Evolutionary conservation across 768 basidiomycete species (phyloP), one percentile per base, ranked within the genome.

Genomic region (Hygrophoropsis aurantiaca): DNA sequence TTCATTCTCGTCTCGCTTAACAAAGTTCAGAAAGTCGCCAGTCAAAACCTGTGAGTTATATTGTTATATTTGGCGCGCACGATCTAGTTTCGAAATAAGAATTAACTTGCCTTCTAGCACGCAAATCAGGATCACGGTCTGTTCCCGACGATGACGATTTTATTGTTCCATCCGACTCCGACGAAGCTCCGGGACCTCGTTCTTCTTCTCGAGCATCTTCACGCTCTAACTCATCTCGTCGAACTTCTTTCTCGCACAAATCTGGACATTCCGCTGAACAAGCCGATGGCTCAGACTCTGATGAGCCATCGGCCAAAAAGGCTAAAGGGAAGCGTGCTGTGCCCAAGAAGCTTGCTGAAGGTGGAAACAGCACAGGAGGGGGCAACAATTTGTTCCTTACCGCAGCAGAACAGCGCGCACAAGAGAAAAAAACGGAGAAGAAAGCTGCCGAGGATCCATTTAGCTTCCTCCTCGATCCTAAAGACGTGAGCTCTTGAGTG

Each of bases 401-500:
- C 13, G 84, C 84, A 6, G 93, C 94, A 2, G 93, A 94, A 61
- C 78, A 78, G 53, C 77, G 87, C 5, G 77, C 81, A 39, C 79
- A 84, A 58, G 79, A 81, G 30, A 87, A 84, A 63, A 95, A 92
- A 63, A 81, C 82, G 11, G 84, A 86, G 46, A 94, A 95, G 72
- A 85, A 90, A 61, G 74, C 82, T 2, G 67, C 79, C 6, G 93
- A 97, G 48, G 77, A 81, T 49, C 81, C 89, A 1, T 97, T 84
- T 62, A 58, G 74, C 26, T 95, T 94, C 71, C 71, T 95, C 44
- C 57, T 66, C 13, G 81, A 93, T 55, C 66, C 82, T 13, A 79
- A 67, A 66, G 94, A 95, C 71, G 88, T 87, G 56, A 42, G 78
- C 68, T 56, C 13, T 49, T 44, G 21, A 40, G 15, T 50, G 25